Conservation (phyloP, 441 rosid species). For the Arabidopsis hybrid region DNA sequence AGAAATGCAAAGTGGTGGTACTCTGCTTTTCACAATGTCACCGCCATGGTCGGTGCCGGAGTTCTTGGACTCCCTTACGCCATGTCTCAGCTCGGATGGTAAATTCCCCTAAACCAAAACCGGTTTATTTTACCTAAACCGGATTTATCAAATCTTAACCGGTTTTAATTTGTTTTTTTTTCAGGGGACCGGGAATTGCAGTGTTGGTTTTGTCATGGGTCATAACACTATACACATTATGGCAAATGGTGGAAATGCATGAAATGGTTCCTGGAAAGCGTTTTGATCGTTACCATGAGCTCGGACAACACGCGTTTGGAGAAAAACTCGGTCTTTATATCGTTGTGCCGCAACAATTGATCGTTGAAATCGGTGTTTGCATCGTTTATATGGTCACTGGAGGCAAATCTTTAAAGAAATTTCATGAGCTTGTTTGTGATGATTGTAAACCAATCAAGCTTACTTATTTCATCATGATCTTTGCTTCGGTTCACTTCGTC, state of each 20-base stretch:
- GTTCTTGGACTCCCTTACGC: conserved; percentile 68
- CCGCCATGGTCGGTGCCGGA: conserved; percentile 72
- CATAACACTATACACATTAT: conserved; percentile 74
- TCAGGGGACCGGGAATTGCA: conserved; percentile 78
- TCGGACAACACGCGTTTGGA: conserved; percentile 82
- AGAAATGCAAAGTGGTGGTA: conserved; percentile 70
- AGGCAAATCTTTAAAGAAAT: conserved; percentile 78
- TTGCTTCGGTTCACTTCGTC: conserved; percentile 71
- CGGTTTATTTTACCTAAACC: conserved; percentile 5
- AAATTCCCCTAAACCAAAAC: not conserved
- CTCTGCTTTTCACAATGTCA: conserved; percentile 69
- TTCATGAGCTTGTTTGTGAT: conserved; percentile 66
- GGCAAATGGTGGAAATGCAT: conserved; percentile 98
- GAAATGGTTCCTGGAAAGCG: conserved; percentile 81
- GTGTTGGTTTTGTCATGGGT: conserved; percentile 68
- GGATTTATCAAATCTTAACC: not conserved
- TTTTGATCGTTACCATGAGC: conserved; percentile 81
- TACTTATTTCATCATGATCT: conserved; percentile 76
- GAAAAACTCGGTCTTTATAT: conserved; percentile 82
- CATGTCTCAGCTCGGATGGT: conserved; percentile 66
- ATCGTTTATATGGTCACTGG: conserved; percentile 90
- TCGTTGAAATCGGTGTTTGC: conserved; percentile 70
- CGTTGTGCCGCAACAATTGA: conserved; percentile 78
- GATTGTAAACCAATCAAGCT: conserved; percentile 60
- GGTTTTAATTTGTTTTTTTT: conserved; percentile 4